Evolutionary conservation across 148 eudicot species (phyloP), one percentile per base, ranked within the genome.

Genomic region (Rhododendron ferrugineum): DNA sequence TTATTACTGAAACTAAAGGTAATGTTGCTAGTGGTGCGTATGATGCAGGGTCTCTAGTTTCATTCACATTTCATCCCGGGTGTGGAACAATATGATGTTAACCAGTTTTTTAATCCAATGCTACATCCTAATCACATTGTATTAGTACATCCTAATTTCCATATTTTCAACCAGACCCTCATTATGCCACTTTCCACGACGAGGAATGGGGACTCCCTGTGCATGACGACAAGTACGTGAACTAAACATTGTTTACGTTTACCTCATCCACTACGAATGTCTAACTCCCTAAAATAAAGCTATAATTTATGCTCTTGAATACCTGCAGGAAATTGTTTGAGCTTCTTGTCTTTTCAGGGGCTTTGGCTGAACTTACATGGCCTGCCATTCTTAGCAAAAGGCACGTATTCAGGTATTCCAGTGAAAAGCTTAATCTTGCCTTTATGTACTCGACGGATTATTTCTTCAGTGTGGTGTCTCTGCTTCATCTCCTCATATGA

Each of bases 131-230:
- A 26, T 3, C 32, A 26, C 15, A n/a, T 66, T 66, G 1, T 66
- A 66, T 10, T 4, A 66, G 73, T 66, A 66, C 32, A 26, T 66
- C 73, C 70, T 26, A 26, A 66, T 66, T 82, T 66, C 75, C 58
- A 54, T 16, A 26, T 78, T 32, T 49, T 40, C 47, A 36, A 83
- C 46, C 85, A 89, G 90, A 89, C 68, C 86, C 81, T 32, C 32
- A 40, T 40, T 89, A 89, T 49, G 86, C 90, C 83, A 62, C 87
- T 70, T 89, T 89, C 82, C 90, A 89, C 6, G 90, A 89, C 74
- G 90, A 89, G 74, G 90, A 89, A 87, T 89, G 90, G 90, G 90
- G 90, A 87, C 87, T 87, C 72, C 89, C 90, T 37, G 86, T 87
- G 44, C 90, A 89, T 22, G 87, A 87, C 11, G 90, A 89, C 87